Base-by-base conservation (phyloP, 2,329 filamentous ascomycete genomes). In the Chaetomium olivaceum region DNA sequence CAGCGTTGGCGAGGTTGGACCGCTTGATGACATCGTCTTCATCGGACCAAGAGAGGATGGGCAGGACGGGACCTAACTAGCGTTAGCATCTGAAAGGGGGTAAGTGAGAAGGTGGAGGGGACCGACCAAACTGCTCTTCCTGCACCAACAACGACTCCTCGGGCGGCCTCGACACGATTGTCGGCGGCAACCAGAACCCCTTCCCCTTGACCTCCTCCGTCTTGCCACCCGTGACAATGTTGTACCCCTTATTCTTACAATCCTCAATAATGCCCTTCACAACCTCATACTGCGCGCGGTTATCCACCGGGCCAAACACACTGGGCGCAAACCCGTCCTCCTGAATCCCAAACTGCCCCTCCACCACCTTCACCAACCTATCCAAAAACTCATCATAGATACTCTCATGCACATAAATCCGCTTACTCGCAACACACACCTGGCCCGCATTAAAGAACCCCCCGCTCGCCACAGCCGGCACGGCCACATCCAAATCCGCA, bases 261-360 rank as follows among this genome's bases (percentile, higher is more conserved):
- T 87, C 84, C 11, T 80, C 79, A 61, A 89, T 81, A 67, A 88
- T 82, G 14, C 78, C 74, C 71, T 83, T 83, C 29, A 87, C 85
- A 27, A 82, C 82, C 56, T 88, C 83, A 72, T 82, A 90, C 74
- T 91, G 89, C 82, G 87, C 83, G 69, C 81, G 76, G 75, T 91
- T 91, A 67, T 88, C 86, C 2, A 90, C 76, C 0, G 89, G 89
- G 0, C 86, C 84, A 63, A 87, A 81, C 48, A 85, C 73, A 52
- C 74, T 75, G 43, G 73, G 73, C 16, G 71, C 69, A 3, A 60
- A 52, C 11, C 64, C 66, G 27, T 77, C 76, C 61, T 75, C 74
- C 65, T 74, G 69, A 12, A 82, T 79, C 51, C 77, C 77, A 58
- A 76, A 79, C 61, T 43, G 67, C 61, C 81, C 79, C 43, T 82